phyloP scores from a whole-genome alignment of 2,329 filamentous ascomycete species.

The Reticulascus tulasneorum region DNA sequence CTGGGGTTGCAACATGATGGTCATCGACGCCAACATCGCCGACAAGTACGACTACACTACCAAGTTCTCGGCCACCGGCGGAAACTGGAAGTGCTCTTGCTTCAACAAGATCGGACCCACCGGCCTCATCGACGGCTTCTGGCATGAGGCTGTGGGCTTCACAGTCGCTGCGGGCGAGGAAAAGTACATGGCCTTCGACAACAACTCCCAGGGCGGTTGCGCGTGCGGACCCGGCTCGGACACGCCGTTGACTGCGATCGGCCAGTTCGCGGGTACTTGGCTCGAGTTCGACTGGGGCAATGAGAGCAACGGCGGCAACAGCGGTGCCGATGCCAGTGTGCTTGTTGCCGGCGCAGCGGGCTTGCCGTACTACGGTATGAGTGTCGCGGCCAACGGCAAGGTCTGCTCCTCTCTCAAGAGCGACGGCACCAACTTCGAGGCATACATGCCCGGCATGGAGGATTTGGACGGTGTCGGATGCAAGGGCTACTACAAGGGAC shows the following conservation, averaged over 20 bases:
- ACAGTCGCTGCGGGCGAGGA: constrained; percentile 29
- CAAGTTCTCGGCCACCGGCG: constrained; percentile 35
- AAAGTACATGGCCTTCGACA: constrained; percentile 40
- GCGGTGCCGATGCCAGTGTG: constrained; percentile 47
- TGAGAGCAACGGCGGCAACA: constrained; percentile 42
- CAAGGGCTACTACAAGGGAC: constrained; percentile 27
- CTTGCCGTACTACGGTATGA: constrained; percentile 28
- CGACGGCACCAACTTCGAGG: constrained; percentile 27
- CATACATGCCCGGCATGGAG: constrained; percentile 34
- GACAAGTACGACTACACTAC: constrained; percentile 40
- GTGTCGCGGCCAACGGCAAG: constrained; percentile 32
- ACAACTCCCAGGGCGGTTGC: constrained; percentile 45
- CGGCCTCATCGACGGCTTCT: constrained; percentile 44
- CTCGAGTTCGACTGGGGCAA: constrained; percentile 47
- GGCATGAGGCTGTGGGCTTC: constrained; percentile 39
- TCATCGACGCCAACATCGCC: constrained; percentile 30
- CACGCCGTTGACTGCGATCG: constrained; percentile 30
- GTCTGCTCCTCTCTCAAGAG: constrained; percentile 38
- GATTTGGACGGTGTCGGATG: constrained; percentile 34
- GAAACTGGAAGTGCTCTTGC: constrained; percentile 34
- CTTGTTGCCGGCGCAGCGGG: constrained; percentile 36
- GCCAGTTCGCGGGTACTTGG: constrained; percentile 43
- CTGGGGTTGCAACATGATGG: constrained; percentile 52
- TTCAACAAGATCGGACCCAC: constrained; percentile 50
- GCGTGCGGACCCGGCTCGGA: constrained; percentile 31